Evolutionary conservation across 2,329 filamentous ascomycete genomes (phyloP).

Genomic region (Alternaria ventricosa): DNA sequence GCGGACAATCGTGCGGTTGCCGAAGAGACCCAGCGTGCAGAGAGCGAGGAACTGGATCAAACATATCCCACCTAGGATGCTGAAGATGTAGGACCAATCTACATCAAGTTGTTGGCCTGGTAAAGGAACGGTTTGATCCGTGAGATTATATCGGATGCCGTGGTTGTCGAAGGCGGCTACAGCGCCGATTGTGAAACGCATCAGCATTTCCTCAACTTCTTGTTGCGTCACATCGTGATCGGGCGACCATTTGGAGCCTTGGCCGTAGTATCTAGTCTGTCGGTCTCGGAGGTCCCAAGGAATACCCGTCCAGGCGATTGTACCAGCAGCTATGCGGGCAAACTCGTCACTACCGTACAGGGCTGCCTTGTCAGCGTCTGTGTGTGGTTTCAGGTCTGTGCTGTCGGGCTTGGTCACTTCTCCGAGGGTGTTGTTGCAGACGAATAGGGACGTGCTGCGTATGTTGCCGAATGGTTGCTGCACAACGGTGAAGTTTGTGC

Average conservation of each 20-base stretch:
- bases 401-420: too few species aligned
- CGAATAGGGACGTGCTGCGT: constrained; percentile 22
- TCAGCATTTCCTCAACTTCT: constrained; percentile 31
- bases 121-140: constrained; percentile 9
- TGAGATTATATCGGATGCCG: constrained; percentile 32
- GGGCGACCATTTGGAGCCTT: constrained; percentile 37
- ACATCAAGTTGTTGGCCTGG: constrained; percentile 40
- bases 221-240: neutral
- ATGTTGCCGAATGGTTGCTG: constrained; percentile 18
- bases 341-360: constrained; percentile 29
- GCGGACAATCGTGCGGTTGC: constrained; percentile 39
- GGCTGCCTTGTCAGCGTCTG: too few species aligned
- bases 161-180: constrained; percentile 46
- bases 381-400: too few species aligned
- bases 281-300: constrained; percentile 7
- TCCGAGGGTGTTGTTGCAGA: constrained; percentile 36
- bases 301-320: constrained; percentile 43
- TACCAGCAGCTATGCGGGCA: constrained; percentile 37
- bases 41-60: constrained; percentile 31
- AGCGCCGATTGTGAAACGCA: constrained; percentile 39
- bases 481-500: constrained; percentile 44
- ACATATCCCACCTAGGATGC: constrained; percentile 16
- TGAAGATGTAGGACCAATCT: constrained; percentile 35
- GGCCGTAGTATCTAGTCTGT: constrained; percentile 29
- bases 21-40: constrained; percentile 13